Percentiles rank a stretch among this genome's conserved stretches.
Conservation (phyloP, 192 early-diverging fungal genomes). For the Phycomyces blakesleeanus region DNA sequence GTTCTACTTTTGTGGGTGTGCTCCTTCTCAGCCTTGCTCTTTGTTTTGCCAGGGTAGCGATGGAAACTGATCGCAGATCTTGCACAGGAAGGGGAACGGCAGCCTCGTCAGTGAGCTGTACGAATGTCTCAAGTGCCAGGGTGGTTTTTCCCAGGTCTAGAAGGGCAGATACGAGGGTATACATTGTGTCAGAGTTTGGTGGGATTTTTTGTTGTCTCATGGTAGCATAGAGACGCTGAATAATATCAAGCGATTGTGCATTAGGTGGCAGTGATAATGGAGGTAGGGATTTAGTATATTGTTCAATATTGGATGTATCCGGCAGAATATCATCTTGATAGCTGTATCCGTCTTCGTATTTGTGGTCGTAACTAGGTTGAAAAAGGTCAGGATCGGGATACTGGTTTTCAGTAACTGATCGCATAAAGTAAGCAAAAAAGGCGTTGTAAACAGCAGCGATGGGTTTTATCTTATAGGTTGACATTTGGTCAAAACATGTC, state of each 20-base stretch:
- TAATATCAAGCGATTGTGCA: not conserved
- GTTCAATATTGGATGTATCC: too few relatives aligned
- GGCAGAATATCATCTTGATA: too few relatives aligned
- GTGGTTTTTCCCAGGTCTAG: slow-evolving; percentile 34
- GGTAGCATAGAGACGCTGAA: slow-evolving; percentile 14
- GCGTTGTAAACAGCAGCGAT: slow-evolving; percentile 25
- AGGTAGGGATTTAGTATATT: not conserved
- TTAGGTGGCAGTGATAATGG: not conserved
- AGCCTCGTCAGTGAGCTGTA: slow-evolving; percentile 14
- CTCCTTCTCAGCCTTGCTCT: not conserved
- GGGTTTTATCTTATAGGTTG: slow-evolving; percentile 4
- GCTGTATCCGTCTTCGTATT: not conserved
- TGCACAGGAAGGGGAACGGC: not conserved
- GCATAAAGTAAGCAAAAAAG: slow-evolving; percentile 24
- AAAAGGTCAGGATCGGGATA: not conserved
- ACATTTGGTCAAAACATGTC: slow-evolving; percentile 7
- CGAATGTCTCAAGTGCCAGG: slow-evolving; percentile 30
- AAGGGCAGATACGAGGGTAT: slow-evolving; percentile 31
- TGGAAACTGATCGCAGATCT: slow-evolving; percentile 5
- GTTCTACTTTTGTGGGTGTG: slow-evolving; percentile 8
- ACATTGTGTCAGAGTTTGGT: slow-evolving; percentile 29
- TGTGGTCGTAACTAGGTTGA: not conserved
- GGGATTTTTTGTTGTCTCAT: slow-evolving; percentile 23
- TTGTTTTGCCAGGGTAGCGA: slow-evolving; percentile 8
- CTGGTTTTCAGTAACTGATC: not conserved